Conservation (phyloP, 1,284 basidiomycete species). For the Cryptococcus sp. region DNA sequence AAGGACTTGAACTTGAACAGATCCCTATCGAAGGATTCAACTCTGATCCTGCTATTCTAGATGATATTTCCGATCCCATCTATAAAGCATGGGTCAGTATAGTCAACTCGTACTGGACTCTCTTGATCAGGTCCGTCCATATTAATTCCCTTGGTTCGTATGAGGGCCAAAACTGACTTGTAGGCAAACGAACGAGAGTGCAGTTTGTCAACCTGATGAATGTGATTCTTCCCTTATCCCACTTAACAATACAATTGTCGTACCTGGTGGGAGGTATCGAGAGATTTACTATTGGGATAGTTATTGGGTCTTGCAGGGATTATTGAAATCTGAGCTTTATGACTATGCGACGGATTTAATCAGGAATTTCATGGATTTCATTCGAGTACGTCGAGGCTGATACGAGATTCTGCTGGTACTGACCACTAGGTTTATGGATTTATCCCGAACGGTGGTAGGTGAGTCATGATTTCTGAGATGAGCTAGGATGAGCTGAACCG, state of each 20-base stretch:
- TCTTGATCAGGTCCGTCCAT: conserved; percentile 58
- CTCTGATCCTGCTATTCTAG: conserved; percentile 62
- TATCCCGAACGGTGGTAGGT: conserved; percentile 80
- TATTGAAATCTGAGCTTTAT: conserved; percentile 72
- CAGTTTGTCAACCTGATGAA: conserved; percentile 57
- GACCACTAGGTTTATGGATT: conserved; percentile 57
- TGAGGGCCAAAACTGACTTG: conserved; percentile 14
- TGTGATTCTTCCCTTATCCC: conserved; percentile 84
- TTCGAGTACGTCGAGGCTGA: conserved; percentile 59
- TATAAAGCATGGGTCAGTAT: conserved; percentile 67
- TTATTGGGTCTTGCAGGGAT: conserved; percentile 80
- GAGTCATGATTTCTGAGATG: conserved; percentile 56
- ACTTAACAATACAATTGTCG: conserved; percentile 81
- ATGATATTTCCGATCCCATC: conserved; percentile 66
- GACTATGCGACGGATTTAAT: conserved; percentile 69
- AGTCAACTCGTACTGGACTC: conserved; percentile 77
- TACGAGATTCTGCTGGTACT: neutral
- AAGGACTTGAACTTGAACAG: conserved; percentile 75
- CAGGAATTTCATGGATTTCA: conserved; percentile 89
- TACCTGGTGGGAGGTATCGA: conserved; percentile 72
- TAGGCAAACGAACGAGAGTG: conserved; percentile 61
- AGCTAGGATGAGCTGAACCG: no score
- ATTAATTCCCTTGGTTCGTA: neutral
- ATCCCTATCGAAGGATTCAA: conserved; percentile 61
- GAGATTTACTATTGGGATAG: conserved; percentile 49